Conservation (phyloP, 768 basidiomycete genomes). For the Podaxis sp. region DNA sequence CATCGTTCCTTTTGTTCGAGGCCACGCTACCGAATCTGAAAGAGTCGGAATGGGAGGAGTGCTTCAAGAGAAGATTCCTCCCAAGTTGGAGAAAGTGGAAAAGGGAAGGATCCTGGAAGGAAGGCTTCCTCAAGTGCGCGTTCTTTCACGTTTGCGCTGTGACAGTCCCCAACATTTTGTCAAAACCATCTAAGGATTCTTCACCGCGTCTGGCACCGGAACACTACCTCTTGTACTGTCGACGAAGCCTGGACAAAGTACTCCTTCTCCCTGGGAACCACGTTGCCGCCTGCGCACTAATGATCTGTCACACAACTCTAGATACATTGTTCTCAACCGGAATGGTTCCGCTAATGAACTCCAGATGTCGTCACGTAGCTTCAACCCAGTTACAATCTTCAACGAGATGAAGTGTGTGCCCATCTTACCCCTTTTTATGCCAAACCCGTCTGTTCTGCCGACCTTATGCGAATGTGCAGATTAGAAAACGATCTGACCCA, state of each 20-base stretch:
- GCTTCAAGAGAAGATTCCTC: slow-evolving; percentile 67
- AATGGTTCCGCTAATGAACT: slow-evolving; percentile 75
- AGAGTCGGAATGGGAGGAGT: slow-evolving; percentile 72
- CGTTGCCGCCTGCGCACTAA: not conserved
- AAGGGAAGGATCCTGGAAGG: slow-evolving; percentile 63
- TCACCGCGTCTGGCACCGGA: slow-evolving; percentile 69
- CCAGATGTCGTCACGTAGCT: slow-evolving; percentile 65
- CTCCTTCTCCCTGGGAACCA: slow-evolving; percentile 17
- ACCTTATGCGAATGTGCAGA: slow-evolving; percentile 32
- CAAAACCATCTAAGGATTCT: slow-evolving; percentile 44
- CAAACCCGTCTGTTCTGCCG: not conserved
- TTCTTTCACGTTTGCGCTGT: slow-evolving; percentile 12
- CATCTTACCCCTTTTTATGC: not conserved
- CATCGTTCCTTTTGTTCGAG: slow-evolving; percentile 66
- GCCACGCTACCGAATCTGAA: slow-evolving; percentile 68
- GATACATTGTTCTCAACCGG: slow-evolving; percentile 75
- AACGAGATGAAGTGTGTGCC: slow-evolving; percentile 70
- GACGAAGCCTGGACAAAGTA: slow-evolving; percentile 87
- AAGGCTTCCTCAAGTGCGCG: slow-evolving; percentile 61
- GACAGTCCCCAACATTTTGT: slow-evolving; percentile 12
- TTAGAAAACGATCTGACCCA: slow-evolving; percentile 68
- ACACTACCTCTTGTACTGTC: slow-evolving; percentile 64
- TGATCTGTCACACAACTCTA: slow-evolving; percentile 27
- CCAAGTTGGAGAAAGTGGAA: slow-evolving; percentile 78
- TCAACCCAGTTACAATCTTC: slow-evolving; percentile 66